Evolutionary conservation across 441 rosid genomes (phyloP).

Genomic region (Arabidopsis hybrid): DNA sequence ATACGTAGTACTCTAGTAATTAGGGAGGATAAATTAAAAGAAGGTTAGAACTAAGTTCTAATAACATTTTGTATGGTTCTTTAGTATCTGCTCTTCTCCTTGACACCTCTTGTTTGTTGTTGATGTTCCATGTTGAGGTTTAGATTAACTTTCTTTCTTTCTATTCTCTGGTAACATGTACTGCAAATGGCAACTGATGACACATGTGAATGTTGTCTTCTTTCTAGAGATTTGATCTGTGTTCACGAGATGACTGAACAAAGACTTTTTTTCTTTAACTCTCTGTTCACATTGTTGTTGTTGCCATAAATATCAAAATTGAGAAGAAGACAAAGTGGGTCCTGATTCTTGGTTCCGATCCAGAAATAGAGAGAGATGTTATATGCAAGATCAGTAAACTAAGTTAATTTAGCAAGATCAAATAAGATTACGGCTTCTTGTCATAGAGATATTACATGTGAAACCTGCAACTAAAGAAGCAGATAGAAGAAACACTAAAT

Average conservation of each 20-base stretch:
- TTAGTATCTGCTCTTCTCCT: conserved; percentile 2
- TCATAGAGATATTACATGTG: neutral
- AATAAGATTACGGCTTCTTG: neutral
- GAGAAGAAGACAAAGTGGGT: conserved; percentile 38
- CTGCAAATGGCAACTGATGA: neutral
- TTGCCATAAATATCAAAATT: conserved; percentile 27
- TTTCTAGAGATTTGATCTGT: conserved; percentile 3
- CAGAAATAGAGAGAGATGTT: neutral
- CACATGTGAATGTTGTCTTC: conserved; percentile 18
- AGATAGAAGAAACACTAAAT: neutral
- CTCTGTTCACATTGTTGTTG: conserved; percentile 20
- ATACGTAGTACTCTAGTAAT: conserved; percentile 33
- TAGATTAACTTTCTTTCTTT: conserved; percentile 5
- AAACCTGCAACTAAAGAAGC: neutral
- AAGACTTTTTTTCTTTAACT: neutral
- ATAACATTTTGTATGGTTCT: conserved; percentile 8
- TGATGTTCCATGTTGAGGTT: conserved; percentile 21
- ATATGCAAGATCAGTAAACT: neutral
- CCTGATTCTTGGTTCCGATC: conserved; percentile 14
- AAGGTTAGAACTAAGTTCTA: conserved; percentile 11
- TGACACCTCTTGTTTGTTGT: conserved; percentile 15
- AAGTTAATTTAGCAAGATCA: conserved; percentile 3
- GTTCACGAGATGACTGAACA: conserved; percentile 27
- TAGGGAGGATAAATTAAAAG: conserved; percentile 25
- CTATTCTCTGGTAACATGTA: neutral